These are phyloP conservation scores for Fusarium domesticum DNA, from an alignment of 2,329 filamentous ascomycete species.

Conservation along the genomic window DNA sequence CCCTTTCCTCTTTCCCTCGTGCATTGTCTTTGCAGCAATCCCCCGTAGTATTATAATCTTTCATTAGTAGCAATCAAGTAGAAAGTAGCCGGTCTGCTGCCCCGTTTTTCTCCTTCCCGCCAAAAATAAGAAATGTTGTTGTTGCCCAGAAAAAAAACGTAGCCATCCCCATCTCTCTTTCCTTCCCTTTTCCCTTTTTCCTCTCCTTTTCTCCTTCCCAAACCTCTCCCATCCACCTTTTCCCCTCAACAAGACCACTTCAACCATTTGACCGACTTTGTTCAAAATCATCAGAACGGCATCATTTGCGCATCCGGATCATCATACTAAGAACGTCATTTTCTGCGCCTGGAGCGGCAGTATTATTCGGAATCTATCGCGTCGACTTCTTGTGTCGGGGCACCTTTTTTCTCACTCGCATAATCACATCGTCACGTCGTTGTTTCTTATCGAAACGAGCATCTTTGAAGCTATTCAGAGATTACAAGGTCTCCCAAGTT, in stretches of 20 bases:
- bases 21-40: too few relatives aligned
- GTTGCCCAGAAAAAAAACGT: constrained; percentile 46
- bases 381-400: constrained; percentile 24
- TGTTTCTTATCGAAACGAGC: constrained; percentile 18
- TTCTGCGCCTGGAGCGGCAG: constrained; percentile 32
- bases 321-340: constrained; percentile 39
- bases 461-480: constrained; percentile 43
- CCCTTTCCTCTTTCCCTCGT: too few relatives aligned
- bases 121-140: constrained; percentile 45
- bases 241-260: constrained; percentile 37
- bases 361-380: constrained; percentile 26
- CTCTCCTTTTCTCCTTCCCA: constrained; percentile 19
- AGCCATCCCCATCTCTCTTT: constrained; percentile 47
- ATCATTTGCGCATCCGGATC: constrained; percentile 33
- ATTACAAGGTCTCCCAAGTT: constrained; percentile 4
- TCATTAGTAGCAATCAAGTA: constrained; percentile 16
- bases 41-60: constrained; percentile 20
- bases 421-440: constrained; percentile 13
- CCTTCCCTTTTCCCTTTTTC: constrained; percentile 24
- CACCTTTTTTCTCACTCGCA: constrained; percentile 20
- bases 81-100: constrained; percentile 30
- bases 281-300: constrained; percentile 43
- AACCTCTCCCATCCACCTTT: constrained; percentile 29
- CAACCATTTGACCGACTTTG: constrained; percentile 26
- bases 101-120: constrained; percentile 47